These are phyloP conservation scores for Polygonum maritimum DNA, from an alignment of 148 eudicot genomes.

Conservation along the genomic window DNA sequence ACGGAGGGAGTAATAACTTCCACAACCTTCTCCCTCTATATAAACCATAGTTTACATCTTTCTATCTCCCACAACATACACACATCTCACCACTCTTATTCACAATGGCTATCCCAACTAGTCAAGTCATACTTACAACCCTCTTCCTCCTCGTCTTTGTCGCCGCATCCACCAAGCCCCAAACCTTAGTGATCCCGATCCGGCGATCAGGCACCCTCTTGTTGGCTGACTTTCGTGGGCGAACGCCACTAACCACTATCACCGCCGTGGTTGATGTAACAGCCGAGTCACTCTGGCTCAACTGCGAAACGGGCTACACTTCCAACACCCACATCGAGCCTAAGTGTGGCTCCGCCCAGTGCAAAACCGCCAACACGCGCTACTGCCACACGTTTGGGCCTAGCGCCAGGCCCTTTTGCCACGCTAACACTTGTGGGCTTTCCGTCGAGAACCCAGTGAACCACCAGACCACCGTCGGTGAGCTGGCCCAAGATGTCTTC, in stretches of 20 bases:
- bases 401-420: constrained; percentile 38
- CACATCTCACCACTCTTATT: background rate
- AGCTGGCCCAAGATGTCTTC: constrained; percentile 44
- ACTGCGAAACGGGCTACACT: constrained; percentile 39
- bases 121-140: background rate
- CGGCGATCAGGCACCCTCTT: constrained; percentile 36
- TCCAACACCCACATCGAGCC: constrained; percentile 42
- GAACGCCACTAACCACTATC: constrained; percentile 30
- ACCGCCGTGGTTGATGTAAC: constrained; percentile 40
- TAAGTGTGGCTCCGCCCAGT: constrained; percentile 43
- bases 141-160: background rate
- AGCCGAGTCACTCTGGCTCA: constrained; percentile 37
- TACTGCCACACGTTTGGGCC: constrained; percentile 31
- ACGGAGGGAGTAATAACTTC: too few relatives aligned
- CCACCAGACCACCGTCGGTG: constrained; percentile 27
- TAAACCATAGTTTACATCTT: background rate
- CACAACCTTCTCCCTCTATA: too few relatives aligned
- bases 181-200: constrained; percentile 30
- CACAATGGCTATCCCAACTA: background rate
- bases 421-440: constrained; percentile 51
- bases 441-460: constrained; percentile 32
- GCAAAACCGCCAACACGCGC: constrained; percentile 31
- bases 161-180: background rate
- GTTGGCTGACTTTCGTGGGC: constrained; percentile 30
- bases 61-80: background rate